Conservation (phyloP, 257 asterid genomes). For the Scutellaria barbata region DNA sequence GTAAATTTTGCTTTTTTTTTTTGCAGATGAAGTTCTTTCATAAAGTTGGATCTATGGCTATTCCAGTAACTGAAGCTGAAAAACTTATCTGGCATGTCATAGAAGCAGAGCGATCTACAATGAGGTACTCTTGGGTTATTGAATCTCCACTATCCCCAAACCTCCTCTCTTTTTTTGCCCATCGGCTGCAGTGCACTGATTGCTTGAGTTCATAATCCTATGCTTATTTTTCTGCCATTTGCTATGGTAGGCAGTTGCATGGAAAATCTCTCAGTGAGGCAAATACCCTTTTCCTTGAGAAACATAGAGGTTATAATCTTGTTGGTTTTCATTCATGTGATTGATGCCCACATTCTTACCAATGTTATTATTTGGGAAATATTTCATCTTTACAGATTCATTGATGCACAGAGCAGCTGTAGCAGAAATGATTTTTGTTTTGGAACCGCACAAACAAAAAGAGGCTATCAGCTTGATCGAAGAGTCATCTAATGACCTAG, state of each 20-base stretch:
- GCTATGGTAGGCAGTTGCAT: constrained; percentile 68
- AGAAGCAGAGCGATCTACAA: constrained; percentile 75
- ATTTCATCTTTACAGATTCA: constrained; percentile 58
- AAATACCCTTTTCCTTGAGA: constrained; percentile 73
- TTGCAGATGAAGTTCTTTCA: constrained; percentile 81
- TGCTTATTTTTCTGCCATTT: constrained; percentile 30
- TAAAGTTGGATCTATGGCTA: constrained; percentile 71
- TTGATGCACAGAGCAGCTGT: constrained; percentile 87
- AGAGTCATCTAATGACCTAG: constrained; percentile 58
- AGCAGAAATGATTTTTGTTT: constrained; percentile 81
- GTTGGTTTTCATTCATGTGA: background rate
- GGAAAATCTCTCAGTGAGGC: constrained; percentile 82
- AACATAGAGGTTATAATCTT: constrained; percentile 62
- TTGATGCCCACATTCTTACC: background rate
- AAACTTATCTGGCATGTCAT: constrained; percentile 79
- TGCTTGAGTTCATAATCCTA: background rate
- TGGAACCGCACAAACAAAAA: constrained; percentile 77
- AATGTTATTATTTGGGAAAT: background rate
- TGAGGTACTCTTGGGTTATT: constrained; percentile 55
- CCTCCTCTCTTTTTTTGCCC: background rate
- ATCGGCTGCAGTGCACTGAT: background rate
- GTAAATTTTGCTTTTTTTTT: constrained; percentile 21
- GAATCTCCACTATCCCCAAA: no score
- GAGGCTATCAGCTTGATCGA: constrained; percentile 78
- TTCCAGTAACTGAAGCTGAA: constrained; percentile 73